A percentile compares a stretch with the other conserved stretches of the same genome.
These are phyloP conservation scores for Leptodontidium sp. DNA, from an alignment of 2,329 filamentous ascomycete species.

Conservation along the genomic window DNA sequence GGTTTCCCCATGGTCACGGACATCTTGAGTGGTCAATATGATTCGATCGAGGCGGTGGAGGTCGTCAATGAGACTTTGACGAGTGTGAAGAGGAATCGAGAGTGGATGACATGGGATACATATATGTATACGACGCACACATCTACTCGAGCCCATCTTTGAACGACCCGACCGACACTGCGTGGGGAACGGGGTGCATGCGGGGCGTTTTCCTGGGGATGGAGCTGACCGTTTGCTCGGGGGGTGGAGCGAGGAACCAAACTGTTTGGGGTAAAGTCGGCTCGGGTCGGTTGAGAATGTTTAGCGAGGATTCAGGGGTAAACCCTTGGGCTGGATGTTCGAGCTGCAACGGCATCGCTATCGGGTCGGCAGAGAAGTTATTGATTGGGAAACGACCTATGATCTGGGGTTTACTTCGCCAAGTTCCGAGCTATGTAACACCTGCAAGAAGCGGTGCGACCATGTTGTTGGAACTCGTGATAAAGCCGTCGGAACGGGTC, in stretches of 20 bases:
- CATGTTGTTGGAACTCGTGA: neutral
- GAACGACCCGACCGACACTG: neutral
- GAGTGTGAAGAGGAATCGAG: neutral
- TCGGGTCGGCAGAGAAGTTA: neutral
- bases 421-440: neutral
- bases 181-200: conserved; percentile 11
- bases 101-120: neutral
- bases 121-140: neutral
- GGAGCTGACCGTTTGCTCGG: conserved; percentile 3
- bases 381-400: too few species aligned
- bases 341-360: neutral
- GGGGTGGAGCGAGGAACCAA: conserved; percentile 1
- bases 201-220: neutral
- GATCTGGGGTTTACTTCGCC: too few species aligned
- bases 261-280: conserved; percentile 5
- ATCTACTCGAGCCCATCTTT: neutral
- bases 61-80: neutral
- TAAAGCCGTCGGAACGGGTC: neutral
- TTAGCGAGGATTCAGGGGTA: conserved; percentile 10
- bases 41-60: neutral
- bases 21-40: neutral
- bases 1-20: neutral
- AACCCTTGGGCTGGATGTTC: neutral
- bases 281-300: neutral
- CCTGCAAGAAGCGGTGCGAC: neutral